Percentiles rank a stretch among this genome's conserved stretches.
Conservation (phyloP, 2,329 filamentous ascomycete genomes). For the Ophiostoma montium region DNA sequence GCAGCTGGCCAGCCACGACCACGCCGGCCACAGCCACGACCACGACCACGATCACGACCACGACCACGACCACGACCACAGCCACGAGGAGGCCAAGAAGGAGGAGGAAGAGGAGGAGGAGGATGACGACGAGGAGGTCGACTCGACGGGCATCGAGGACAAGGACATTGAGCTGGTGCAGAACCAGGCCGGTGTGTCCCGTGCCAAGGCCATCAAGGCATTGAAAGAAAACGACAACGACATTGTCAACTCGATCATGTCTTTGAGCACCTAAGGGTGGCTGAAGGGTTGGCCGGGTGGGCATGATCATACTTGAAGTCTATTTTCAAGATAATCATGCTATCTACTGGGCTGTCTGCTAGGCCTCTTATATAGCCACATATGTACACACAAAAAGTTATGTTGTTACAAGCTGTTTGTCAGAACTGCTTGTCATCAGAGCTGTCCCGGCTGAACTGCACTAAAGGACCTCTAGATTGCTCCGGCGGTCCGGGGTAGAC, state of each 20-base stretch:
- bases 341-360: background rate
- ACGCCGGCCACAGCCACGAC: constrained; percentile 56
- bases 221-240: constrained; percentile 99
- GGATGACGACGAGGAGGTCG: constrained; percentile 90
- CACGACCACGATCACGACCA: constrained; percentile 39
- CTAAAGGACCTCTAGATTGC: no score
- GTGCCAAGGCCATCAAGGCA: constrained; percentile 98
- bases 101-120: constrained; percentile 65
- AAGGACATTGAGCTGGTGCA: constrained; percentile 99
- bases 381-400: background rate
- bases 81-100: constrained; percentile 56
- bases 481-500: no score
- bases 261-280: constrained; percentile 62
- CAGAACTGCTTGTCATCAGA: no score
- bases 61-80: constrained; percentile 30
- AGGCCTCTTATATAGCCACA: background rate
- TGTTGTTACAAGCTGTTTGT: background rate
- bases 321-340: no score
- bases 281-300: no score
- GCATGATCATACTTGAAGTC: no score
- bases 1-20: constrained; percentile 70
- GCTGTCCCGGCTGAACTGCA: no score
- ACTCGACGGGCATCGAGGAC: constrained; percentile 85
- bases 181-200: constrained; percentile 89
- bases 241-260: constrained; percentile 99